Conservation (phyloP, 2,329 filamentous ascomycete species). For the Penicillium sp. region DNA sequence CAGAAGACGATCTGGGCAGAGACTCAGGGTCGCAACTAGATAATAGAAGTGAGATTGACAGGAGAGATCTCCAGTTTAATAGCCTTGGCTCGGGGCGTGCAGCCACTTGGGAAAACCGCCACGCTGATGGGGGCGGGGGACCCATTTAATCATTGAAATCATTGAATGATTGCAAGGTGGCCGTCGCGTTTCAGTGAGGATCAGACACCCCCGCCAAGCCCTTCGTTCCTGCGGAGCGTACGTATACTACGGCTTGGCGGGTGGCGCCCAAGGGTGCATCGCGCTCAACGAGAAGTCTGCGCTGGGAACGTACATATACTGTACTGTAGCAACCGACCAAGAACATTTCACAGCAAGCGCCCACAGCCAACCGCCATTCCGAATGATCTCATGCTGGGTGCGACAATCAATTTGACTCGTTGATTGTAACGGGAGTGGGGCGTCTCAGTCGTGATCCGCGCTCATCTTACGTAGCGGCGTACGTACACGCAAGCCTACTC, state of each 20-base stretch:
- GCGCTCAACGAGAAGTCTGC: no score
- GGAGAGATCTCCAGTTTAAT: no score
- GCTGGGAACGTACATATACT: not conserved
- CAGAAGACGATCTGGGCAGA: not conserved
- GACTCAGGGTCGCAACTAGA: not conserved
- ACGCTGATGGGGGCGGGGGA: no score
- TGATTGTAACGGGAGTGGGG: constrained; percentile 1
- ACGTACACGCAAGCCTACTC: not conserved
- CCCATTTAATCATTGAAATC: no score
- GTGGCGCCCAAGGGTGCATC: no score
- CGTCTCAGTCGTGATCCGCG: not conserved
- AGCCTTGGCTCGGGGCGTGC: no score
- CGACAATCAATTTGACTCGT: not conserved
- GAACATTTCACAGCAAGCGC: not conserved
- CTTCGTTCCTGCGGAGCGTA: not conserved
- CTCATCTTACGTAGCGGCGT: not conserved
- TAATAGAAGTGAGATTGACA: not conserved
- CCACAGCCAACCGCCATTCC: constrained; percentile 1
- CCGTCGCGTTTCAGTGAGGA: no score
- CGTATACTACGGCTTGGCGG: constrained; percentile 6
- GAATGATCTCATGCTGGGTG: constrained; percentile 2
- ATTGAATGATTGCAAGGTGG: no score
- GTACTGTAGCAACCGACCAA: not conserved
- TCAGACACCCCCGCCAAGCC: no score
- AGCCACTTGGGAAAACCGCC: no score